Evolutionary conservation across 1,139 yeast genomes (phyloP).

Genomic region (Saccharomycopsis phalli): DNA sequence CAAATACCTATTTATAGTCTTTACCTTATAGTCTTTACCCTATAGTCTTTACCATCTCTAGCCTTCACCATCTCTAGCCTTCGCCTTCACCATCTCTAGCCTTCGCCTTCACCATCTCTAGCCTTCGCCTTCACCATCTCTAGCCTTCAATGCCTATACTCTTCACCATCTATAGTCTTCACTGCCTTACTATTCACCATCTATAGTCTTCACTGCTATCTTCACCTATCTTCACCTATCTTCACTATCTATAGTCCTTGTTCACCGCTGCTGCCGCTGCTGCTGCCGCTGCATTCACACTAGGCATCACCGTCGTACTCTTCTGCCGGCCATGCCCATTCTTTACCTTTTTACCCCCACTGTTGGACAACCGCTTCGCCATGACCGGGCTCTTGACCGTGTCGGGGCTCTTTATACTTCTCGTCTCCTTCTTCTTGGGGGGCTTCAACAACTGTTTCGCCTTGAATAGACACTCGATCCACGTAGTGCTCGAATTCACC

Average conservation of each 20-base stretch:
- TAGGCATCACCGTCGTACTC: neutral
- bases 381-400: neutral
- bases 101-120: too few relatives aligned
- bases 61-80: too few relatives aligned
- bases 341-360: neutral
- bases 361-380: neutral
- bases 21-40: too few relatives aligned
- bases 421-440: neutral
- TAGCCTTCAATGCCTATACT: too few relatives aligned
- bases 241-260: constrained; percentile 2
- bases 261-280: constrained; percentile 14
- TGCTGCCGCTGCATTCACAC: constrained; percentile 10
- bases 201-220: too few relatives aligned
- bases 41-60: neutral
- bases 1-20: too few relatives aligned
- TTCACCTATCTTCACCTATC: too few relatives aligned
- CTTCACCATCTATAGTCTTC: too few relatives aligned
- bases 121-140: too few relatives aligned
- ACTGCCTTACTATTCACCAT: too few relatives aligned
- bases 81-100: too few relatives aligned
- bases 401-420: neutral
- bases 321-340: neutral
- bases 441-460: constrained; percentile 35
- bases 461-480: constrained; percentile 43
- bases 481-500: constrained; percentile 29